A percentile compares a stretch with the other conserved stretches of the same genome.
Conservation (phyloP, 192 early-diverging fungal species). For the Pilobolus umbonatus region DNA sequence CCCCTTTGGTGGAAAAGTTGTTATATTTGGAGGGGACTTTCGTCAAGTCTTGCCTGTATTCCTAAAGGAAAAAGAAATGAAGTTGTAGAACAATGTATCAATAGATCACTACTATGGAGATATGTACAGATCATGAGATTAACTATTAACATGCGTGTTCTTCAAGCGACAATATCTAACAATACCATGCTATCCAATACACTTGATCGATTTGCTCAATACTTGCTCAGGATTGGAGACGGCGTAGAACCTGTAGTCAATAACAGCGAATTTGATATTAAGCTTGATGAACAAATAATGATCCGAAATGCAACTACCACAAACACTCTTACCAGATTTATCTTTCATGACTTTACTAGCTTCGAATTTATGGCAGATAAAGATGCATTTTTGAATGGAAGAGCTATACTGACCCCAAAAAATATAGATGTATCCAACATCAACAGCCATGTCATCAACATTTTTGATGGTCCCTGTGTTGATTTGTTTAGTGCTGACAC, state of each 20-base stretch:
- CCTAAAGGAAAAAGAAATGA: background rate
- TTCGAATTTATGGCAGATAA: background rate
- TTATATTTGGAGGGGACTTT: constrained; percentile 34
- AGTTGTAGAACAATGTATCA: constrained; percentile 21
- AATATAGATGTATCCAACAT: background rate
- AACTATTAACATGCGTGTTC: constrained; percentile 12
- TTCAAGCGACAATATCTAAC: background rate
- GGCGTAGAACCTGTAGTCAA: background rate
- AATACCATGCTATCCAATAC: background rate
- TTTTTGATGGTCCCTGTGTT: background rate
- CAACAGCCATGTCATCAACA: background rate
- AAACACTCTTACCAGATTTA: background rate
- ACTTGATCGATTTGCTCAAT: background rate
- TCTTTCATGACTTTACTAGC: background rate
- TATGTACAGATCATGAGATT: constrained; percentile 6
- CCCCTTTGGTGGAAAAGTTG: constrained; percentile 25
- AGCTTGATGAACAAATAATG: too few relatives aligned
- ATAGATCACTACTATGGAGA: constrained; percentile 14
- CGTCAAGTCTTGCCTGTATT: constrained; percentile 23
- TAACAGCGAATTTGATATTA: background rate
- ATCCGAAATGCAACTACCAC: background rate
- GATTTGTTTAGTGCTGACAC: background rate
- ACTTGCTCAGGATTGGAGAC: background rate
- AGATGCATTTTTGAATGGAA: background rate
- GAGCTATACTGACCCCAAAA: constrained; percentile 3